These are phyloP conservation scores for Zygotorulaspora sp. DNA, from an alignment of 805 yeast genomes.

Conservation along the genomic window DNA sequence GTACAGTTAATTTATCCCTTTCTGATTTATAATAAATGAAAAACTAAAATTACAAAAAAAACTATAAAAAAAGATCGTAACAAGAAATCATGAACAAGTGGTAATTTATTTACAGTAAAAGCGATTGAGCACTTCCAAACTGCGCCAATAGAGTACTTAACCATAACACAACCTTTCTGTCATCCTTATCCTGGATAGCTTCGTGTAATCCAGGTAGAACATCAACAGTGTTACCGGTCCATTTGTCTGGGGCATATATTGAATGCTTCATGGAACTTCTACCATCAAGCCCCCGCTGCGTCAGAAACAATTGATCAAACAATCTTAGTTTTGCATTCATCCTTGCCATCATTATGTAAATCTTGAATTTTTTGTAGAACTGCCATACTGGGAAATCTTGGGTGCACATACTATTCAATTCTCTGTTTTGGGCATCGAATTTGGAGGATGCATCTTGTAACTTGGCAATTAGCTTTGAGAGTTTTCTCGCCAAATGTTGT, in stretches of 20 bases:
- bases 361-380: slow-evolving; percentile 51
- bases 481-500: slow-evolving; percentile 8
- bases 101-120: slow-evolving; percentile 19
- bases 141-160: slow-evolving; percentile 41
- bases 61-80: neutral
- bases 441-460: slow-evolving; percentile 28
- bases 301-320: slow-evolving; percentile 52
- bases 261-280: slow-evolving; percentile 63
- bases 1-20: neutral
- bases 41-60: neutral
- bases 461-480: slow-evolving; percentile 9
- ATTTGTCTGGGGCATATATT: slow-evolving; percentile 55
- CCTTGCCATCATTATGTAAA: slow-evolving; percentile 53
- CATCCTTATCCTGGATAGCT: slow-evolving; percentile 45
- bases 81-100: neutral
- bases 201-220: slow-evolving; percentile 59
- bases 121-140: slow-evolving; percentile 22
- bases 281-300: slow-evolving; percentile 43
- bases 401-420: slow-evolving; percentile 47
- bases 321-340: slow-evolving; percentile 50
- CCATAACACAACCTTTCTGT: slow-evolving; percentile 43
- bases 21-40: neutral
- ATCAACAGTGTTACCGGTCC: slow-evolving; percentile 47
- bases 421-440: slow-evolving; percentile 47
- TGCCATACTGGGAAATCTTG: slow-evolving; percentile 79